Evolutionary conservation across 805 yeast species (phyloP), one percentile per base, ranked within the genome.

Genomic region (Hanseniaspora thailandica): DNA sequence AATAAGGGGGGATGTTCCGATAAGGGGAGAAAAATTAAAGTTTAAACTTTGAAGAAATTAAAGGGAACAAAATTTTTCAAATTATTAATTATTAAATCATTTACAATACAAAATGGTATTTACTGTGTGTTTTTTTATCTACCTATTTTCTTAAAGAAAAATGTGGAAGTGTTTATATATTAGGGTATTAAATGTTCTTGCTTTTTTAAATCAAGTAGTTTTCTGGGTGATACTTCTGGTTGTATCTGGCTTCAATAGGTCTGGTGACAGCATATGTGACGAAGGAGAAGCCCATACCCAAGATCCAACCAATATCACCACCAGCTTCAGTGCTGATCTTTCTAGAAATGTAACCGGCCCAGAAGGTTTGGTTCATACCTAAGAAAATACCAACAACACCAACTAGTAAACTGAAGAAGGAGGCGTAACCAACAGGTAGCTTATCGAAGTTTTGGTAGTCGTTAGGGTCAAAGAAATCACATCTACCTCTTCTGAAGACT

Each of bases 351-450:
- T 76, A 82, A 62, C 96, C 95, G 6, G 65, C 66, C 71, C 81
- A 89, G 87, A 95, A 88, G 2, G 76, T 77, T 71, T 87, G 95
- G 63, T 75, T 71, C 94, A 88, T 86, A 60, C 96, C 96, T 43
- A 85, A 55, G 20, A 78, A 94, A 38, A 80, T 84, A 67, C 96
- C 96, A 40, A 82, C 86, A 41, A 76, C 83, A 66, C 96, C 96
- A 61, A 82, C 79, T 66, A 83, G 76, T 73, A 88, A 82, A 7
- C 85, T 95, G 59, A 81, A 68, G 20, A 78, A 68, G 56, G 93
- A 94, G 2, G 96, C 93, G 48, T 69, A 62, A 56, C 96, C 96
- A 38, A 81, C 67, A 45, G 95, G 95, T 57, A 82, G 71, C 52
- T 74, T 68, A 33, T 71, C 66, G 62, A 72, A 71, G 61, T 81